phyloP scores from a whole-genome alignment of 768 basidiomycete genomes.

The Cytidiella melzeri region DNA sequence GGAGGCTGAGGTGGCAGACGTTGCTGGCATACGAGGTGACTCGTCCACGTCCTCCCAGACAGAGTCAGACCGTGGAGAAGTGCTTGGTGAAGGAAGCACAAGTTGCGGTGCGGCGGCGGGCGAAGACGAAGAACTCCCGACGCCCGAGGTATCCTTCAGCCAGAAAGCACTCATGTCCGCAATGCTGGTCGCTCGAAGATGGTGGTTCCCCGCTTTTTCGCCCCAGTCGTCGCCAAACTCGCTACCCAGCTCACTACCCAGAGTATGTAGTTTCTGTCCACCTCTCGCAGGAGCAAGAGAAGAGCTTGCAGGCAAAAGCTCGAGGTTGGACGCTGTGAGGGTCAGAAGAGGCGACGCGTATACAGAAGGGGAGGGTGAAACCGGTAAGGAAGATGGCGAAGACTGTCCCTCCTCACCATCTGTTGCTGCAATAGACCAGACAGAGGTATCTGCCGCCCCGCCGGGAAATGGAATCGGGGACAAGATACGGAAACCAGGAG shows the following conservation, averaged over 20 bases:
- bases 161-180: slow-evolving; percentile 34
- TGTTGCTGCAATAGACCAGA: slow-evolving; percentile 20
- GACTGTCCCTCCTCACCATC: slow-evolving; percentile 3
- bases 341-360: slow-evolving; percentile 4
- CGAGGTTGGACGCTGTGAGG: slow-evolving; percentile 3
- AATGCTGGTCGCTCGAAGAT: slow-evolving; percentile 50
- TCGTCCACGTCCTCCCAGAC: slow-evolving; percentile 2
- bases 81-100: slow-evolving; percentile 1
- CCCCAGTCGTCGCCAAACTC: slow-evolving; percentile 44
- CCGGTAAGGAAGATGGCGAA: neutral
- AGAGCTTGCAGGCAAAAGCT: neutral
- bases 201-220: slow-evolving; percentile 32
- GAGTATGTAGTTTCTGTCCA: neutral
- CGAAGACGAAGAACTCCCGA: neutral
- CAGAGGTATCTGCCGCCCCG: slow-evolving; percentile 11
- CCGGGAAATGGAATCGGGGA: neutral
- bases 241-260: slow-evolving; percentile 51
- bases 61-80: neutral
- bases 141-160: neutral
- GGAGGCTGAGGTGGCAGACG: neutral
- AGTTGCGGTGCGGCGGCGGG: neutral
- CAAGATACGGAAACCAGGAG: slow-evolving; percentile 9
- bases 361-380: neutral
- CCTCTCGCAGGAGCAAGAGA: slow-evolving; percentile 1
- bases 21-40: neutral